Base-by-base conservation (phyloP, 2,329 filamentous ascomycete species). In the Venturia asperata region DNA sequence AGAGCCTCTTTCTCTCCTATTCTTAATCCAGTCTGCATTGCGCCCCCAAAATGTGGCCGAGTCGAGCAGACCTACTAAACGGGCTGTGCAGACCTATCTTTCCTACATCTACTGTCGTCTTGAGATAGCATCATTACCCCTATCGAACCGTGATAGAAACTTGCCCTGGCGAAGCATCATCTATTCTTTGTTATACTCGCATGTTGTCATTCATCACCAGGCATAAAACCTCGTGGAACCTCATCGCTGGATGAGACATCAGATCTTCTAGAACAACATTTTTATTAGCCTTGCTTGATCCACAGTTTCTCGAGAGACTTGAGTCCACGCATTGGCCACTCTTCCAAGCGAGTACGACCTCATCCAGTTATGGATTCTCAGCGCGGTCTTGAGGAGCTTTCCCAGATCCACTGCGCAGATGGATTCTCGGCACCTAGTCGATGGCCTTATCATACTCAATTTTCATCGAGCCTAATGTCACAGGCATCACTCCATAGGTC, bases 41-140 rank as follows among this genome's bases (percentile, higher is more conserved):
- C 27, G 52, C 52, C 52, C 52, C 52, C 52, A 58, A 52, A n/a
- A 58, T 58, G 52, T 37, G 52, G 52, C 52, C 52, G 52, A 58
- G 30, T 58, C 52, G 52, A 37, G 27, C 52, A 58, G 52, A 37
- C 52, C 15, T 58, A 15, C 13, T 58, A 58, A 34, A n/a, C 37
- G 27, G 52, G 52, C 52, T 58, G 27, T 58, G 52, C 52, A 58
- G 19, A n/a, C 30, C 52, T 37, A 58, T n/a, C 52, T 15, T 58
- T n/a, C 37, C 7, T 15, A 5, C 52, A 9, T 37, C 27, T 27
- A 58, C 27, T 21, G 6, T n/a, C 30, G 30, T 58, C 52, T 58
- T 11, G 52, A 58, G 37, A 58, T 15, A 58, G 30, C 30, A 39
- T 58, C 52, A 37, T 37, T 58, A 27, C 52, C 52, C n/a, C 52